Evolutionary conservation across 176 grass and related monocot genomes (phyloP), one percentile per base, ranked within the genome.

Genomic region (Calamus simplicifolius): DNA sequence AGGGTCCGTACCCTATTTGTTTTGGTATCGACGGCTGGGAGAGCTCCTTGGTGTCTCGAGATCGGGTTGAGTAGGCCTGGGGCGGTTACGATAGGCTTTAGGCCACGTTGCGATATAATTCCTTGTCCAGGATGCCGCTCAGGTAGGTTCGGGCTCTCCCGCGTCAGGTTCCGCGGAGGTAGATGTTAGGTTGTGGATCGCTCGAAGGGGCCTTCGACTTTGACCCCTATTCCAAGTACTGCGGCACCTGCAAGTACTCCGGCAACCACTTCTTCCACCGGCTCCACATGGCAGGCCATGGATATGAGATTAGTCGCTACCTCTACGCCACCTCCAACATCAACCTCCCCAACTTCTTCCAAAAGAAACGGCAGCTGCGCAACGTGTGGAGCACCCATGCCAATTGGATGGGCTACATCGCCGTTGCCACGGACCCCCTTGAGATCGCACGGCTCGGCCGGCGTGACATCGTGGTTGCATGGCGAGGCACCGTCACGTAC

Each of bases 331-430:
- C 85, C 49, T 89, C 89, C 16, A 29, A 63, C 48, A 48, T 49
- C 58, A 78, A 63, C 48, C 3, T 81, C 5, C 74, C 78, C 15
- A 51, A 71, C 27, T 23, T 48, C 19, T 70, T 78, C 69, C 56
- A 89, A 17, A 28, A 63, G 58, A 65, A 71, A 30, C 48, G 73
- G 38, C 68, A 30, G 48, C 85, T 77, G 29, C 31, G 16, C 8
- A 59, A 67, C 2, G 64, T 77, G 18, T 88, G 84, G 89, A 76
- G 75, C 74, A 55, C 25, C 6, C 80, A 73, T 51, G 84, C 83
- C 50, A 95, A 87, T 48, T 95, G 85, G 85, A 90, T 95, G 52
- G 90, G 90, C 3, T 95, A 84, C 68, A 74, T 90, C 3, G 91
- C 86, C 54, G 86, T 90, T 13, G 35, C 35, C 35, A 43, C 1